Evolutionary conservation across 2,329 filamentous ascomycete species (phyloP).

Genomic region (Mariannaea sp.): DNA sequence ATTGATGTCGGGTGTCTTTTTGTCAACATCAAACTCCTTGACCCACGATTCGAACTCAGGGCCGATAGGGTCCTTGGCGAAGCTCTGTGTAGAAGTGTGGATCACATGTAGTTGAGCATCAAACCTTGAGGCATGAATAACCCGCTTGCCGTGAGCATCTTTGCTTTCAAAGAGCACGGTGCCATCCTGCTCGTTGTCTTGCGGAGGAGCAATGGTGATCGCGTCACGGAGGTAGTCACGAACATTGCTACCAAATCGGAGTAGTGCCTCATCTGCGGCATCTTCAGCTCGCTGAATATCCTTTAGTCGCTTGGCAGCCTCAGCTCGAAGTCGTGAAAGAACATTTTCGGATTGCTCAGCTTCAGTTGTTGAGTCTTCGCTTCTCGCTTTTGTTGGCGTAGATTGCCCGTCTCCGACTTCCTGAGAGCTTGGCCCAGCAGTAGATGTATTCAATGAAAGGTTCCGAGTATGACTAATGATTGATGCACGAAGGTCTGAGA

Average conservation of each 20-base stretch:
- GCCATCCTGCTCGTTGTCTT: constrained; percentile 55
- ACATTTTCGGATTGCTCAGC: constrained; percentile 65
- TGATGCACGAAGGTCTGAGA: constrained; percentile 70
- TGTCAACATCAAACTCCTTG: constrained; percentile 76
- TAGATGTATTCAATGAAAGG: constrained; percentile 65
- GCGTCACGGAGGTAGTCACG: constrained; percentile 89
- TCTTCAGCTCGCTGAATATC: constrained; percentile 93
- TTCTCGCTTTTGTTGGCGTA: constrained; percentile 52
- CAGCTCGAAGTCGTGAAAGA: constrained; percentile 73
- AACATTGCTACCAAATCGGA: constrained; percentile 89
- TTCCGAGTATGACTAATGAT: constrained; percentile 75
- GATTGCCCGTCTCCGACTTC: constrained; percentile 47
- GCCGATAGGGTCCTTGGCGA: constrained; percentile 78
- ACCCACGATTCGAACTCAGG: constrained; percentile 77
- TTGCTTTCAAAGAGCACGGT: constrained; percentile 91
- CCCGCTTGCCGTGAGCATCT: constrained; percentile 84
- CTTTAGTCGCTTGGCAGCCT: constrained; percentile 82
- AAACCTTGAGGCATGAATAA: constrained; percentile 92
- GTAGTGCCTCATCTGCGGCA: constrained; percentile 90
- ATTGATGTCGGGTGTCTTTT: constrained; percentile 83
- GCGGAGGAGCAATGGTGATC: constrained; percentile 81
- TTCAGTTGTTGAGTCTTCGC: constrained; percentile 41
- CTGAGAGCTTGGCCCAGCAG: constrained; percentile 38
- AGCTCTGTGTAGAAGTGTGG: constrained; percentile 81
- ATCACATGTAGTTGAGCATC: constrained; percentile 96